Evolutionary conservation across 2,329 filamentous ascomycete genomes (phyloP), one percentile per base, ranked within the genome.

Genomic region (Ophiostoma piceae): DNA sequence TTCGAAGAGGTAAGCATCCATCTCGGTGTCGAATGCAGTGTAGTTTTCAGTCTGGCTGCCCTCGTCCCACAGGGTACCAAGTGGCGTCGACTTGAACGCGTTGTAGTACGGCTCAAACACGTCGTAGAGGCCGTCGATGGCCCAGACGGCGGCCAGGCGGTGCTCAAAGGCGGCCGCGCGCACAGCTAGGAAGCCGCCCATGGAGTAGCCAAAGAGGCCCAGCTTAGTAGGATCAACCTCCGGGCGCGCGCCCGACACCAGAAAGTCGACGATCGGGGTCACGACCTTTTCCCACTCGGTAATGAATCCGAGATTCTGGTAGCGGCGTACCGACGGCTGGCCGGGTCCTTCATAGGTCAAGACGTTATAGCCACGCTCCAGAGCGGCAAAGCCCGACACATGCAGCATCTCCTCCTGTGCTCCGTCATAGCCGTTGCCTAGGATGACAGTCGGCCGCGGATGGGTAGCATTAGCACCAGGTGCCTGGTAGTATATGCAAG

Each of bases 321-420:
- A 70, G 0, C 82, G 78, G 11, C 79, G 78, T 1, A 81, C 78
- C 0, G 76, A 79, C 2, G 78, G 77, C 72, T 84, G 82, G 0
- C 82, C 82, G 0, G 82, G 82, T 0, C 82, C 82, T 65, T 84
- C 82, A 71, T 81, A 84, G 0, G 79, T 79, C 11, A 83, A 76
- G 39, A 77, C 76, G 68, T 84, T 82, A 73, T 76, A 81, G 1
- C 82, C 80, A 29, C 51, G 51, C 9, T 12, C 51, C 0, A 57
- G 51, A 22, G 51, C 51, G 8, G 51, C 51, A 16, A 57, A 57
- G 51, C 51, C 51, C n/a, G 51, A 57, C 8, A 57, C 51, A 14
- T 57, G 51, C 1, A 57, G 51, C 22, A 79, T 75, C 14, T 83
- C 82, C 68, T 83, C 82, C 72, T 82, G 80, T 0, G 78, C 72